phyloP scores from a whole-genome alignment of 176 grass and related monocot genomes.

The Oryza meridionalis region DNA sequence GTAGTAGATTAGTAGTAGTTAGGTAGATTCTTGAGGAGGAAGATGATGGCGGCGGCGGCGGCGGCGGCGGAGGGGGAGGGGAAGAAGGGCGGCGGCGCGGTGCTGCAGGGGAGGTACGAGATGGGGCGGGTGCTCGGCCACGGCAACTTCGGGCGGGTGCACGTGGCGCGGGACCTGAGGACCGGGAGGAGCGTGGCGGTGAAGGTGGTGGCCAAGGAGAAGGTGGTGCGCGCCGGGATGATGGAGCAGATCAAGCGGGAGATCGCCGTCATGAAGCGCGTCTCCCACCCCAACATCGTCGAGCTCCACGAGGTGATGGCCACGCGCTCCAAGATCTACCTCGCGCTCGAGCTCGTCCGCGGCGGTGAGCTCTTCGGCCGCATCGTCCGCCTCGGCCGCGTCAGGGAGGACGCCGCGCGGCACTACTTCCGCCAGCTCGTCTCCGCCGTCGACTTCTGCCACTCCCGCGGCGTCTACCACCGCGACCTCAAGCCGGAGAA shows the following conservation, averaged over 20 bases:
- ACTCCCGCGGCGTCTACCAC: conserved; percentile 88
- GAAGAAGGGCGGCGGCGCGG: conserved; percentile 34
- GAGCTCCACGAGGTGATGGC: conserved; percentile 96
- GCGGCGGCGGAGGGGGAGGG: not conserved
- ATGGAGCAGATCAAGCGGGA: conserved; percentile 91
- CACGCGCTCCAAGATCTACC: conserved; percentile 92
- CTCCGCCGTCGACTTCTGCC: conserved; percentile 95
- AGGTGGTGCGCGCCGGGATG: conserved; percentile 68
- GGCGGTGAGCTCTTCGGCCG: conserved; percentile 86
- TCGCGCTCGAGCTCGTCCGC: conserved; percentile 92
- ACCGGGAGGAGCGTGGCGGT: conserved; percentile 73
- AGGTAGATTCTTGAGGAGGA: not conserved
- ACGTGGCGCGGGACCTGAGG: conserved; percentile 66
- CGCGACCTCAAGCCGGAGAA: conserved; percentile 99
- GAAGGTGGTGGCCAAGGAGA: conserved; percentile 80
- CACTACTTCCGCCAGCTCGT: conserved; percentile 87
- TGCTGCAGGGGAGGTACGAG: conserved; percentile 81
- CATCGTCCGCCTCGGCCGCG: conserved; percentile 60
- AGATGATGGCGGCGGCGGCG: not conserved
- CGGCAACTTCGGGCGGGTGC: conserved; percentile 90
- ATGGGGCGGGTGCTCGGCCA: conserved; percentile 75
- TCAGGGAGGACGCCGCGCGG: conserved; percentile 76
- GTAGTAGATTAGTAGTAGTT: conserved; percentile 10
- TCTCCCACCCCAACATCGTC: conserved; percentile 88
- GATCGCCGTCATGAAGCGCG: conserved; percentile 82